phyloP scores from a whole-genome alignment of 257 asterid genomes.

The Capsicum pubescens region DNA sequence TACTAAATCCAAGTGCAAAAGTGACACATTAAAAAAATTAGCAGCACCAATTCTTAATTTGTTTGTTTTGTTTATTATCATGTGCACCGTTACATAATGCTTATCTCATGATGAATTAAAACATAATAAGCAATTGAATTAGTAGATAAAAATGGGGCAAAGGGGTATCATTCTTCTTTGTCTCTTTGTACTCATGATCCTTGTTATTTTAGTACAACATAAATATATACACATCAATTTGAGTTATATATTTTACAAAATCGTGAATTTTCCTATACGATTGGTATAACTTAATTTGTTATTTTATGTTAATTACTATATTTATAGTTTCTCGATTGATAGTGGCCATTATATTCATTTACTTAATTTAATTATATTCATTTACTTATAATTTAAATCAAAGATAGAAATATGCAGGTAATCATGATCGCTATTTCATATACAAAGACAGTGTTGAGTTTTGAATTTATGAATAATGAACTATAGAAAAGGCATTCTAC shows the following conservation, averaged over 20 bases:
- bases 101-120: slow-evolving; percentile 53
- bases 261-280: neutral
- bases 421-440: neutral
- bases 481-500: neutral
- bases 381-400: neutral
- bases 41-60: slow-evolving; percentile 30
- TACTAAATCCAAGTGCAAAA: slow-evolving; percentile 40
- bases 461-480: neutral
- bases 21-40: neutral
- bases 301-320: neutral
- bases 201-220: slow-evolving; percentile 18
- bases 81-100: slow-evolving; percentile 39
- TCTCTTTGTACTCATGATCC: slow-evolving; percentile 49
- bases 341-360: neutral
- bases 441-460: neutral
- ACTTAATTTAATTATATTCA: neutral
- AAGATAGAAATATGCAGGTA: neutral
- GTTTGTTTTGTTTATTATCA: neutral
- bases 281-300: neutral
- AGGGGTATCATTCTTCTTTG: slow-evolving; percentile 47
- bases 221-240: neutral
- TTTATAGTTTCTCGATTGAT: neutral
- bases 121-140: slow-evolving; percentile 56
- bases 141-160: slow-evolving; percentile 31
- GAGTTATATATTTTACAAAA: neutral